Evolutionary conservation across 768 basidiomycete species (phyloP), one percentile per base, ranked within the genome.

Genomic region (Botryobasidium botryosum): DNA sequence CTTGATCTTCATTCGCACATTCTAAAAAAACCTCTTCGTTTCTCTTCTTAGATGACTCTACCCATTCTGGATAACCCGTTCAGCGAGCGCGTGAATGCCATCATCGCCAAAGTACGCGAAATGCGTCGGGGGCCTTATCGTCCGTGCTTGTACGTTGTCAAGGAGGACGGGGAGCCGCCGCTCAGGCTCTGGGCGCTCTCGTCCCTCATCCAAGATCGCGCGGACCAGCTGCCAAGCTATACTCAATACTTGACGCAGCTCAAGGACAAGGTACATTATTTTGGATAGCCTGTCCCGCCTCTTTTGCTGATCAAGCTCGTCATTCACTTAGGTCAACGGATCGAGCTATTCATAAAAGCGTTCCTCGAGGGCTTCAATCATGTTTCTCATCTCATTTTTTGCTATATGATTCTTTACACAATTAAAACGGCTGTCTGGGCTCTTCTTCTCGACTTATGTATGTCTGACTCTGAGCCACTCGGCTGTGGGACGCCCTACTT

Each of bases 161-260:
- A 97, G 64, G 90, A 96, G 59, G 94, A 99, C 53, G 92, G 90
- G 48, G 94, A 99, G 61, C 84, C 88, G 5, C 80, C 90, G 36
- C 67, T 99, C 56, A 70, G 91, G 49, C 70, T 90, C 48, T 99
- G 94, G 94, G 94, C 92, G 1, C 70, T 99, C 49, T 88, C 85
- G 57, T 74, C 75, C 55, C 73, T 99, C 52, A 81, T 97, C 53
- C 92, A 97, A 64, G 94, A 97, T 61, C 79, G 94, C 46, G 79
- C 86, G 55, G 94, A 99, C 60, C 77, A 85, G 49, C 67, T 87
- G 57, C 90, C 90, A 40, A 94, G 90, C 59, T 99, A 97, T 62
- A 82, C 88, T 56, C 92, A 97, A 60, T 97, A 86, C 62, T 73
- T 94, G 54, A 74, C 72, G 26, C 77, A 82, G 50, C 61, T 96